Conservation (phyloP, 768 basidiomycete species). For the Lentinula sp. region DNA sequence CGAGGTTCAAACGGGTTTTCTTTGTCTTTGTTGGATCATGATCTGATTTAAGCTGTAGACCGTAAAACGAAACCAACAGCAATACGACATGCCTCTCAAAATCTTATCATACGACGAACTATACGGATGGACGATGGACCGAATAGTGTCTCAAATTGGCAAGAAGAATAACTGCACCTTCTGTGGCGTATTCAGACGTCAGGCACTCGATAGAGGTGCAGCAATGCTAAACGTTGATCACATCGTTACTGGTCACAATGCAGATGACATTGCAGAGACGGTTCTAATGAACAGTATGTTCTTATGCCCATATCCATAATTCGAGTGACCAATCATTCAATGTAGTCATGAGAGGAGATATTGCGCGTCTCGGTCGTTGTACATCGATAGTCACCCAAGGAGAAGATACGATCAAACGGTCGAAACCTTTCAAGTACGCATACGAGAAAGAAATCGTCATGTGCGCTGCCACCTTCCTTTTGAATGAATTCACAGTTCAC, state of each 20-base stretch:
- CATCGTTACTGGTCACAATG: constrained; percentile 98
- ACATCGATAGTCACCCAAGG: constrained; percentile 94
- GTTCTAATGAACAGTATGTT: constrained; percentile 95
- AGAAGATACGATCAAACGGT: constrained; percentile 93
- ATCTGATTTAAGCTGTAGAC: constrained; percentile 48
- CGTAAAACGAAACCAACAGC: constrained; percentile 93
- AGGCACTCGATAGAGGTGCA: constrained; percentile 94
- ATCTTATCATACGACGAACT: constrained; percentile 94
- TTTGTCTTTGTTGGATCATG: not conserved
- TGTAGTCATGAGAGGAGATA: constrained; percentile 95
- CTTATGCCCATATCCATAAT: not conserved
- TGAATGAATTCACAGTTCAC: not conserved
- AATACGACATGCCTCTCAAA: constrained; percentile 93
- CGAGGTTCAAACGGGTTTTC: constrained; percentile 47
- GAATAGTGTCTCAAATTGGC: constrained; percentile 90
- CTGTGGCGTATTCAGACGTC: constrained; percentile 95
- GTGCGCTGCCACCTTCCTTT: constrained; percentile 36
- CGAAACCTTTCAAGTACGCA: constrained; percentile 99
- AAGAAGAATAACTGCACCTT: constrained; percentile 99
- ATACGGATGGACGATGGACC: constrained; percentile 99
- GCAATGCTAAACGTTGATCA: constrained; percentile 86
- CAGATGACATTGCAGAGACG: constrained; percentile 98
- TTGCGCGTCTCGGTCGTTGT: constrained; percentile 89
- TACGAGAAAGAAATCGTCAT: constrained; percentile 99
- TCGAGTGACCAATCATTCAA: not conserved